Percentiles rank a stretch among this genome's conserved stretches.
These are phyloP conservation scores for Colletotrichum tabaci DNA, from an alignment of 2,329 filamentous ascomycete species.

Conservation along the genomic window DNA sequence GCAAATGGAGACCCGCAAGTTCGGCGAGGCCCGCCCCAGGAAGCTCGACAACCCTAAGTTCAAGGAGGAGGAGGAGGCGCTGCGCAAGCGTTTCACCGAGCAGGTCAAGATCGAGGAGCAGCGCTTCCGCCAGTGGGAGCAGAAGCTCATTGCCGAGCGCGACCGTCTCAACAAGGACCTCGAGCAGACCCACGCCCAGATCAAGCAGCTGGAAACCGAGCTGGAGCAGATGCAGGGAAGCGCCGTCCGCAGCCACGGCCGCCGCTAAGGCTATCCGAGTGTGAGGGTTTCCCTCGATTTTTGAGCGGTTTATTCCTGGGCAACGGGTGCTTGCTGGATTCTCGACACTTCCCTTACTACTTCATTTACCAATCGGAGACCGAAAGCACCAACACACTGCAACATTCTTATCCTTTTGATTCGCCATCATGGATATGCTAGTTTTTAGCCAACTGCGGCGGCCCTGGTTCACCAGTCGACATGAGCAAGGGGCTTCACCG, in stretches of 20 bases:
- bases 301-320: conserved; percentile 44
- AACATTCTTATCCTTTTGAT: conserved; percentile 20
- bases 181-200: conserved; percentile 95
- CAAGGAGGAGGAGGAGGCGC: conserved; percentile 99
- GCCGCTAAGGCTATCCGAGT: conserved; percentile 73
- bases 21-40: conserved; percentile 95
- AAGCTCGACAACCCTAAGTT: conserved; percentile 99
- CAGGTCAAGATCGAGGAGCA: conserved; percentile 99
- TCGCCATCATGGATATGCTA: conserved; percentile 35
- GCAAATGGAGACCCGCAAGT: conserved; percentile 99
- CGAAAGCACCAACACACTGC: conserved; percentile 24
- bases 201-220: conserved; percentile 92
- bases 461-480: conserved; percentile 7
- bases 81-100: conserved; percentile 99
- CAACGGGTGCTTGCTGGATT: conserved; percentile 44
- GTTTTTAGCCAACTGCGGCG: conserved; percentile 14
- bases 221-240: conserved; percentile 94
- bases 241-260: conserved; percentile 91
- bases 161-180: conserved; percentile 99
- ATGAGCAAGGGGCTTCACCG: conserved; percentile 3
- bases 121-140: conserved; percentile 99
- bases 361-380: conserved; percentile 30
- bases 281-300: conserved; percentile 24
- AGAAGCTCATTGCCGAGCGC: conserved; percentile 99
- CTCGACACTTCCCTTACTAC: conserved; percentile 44